These are phyloP conservation scores for Hypholoma sublateritium DNA, from an alignment of 768 basidiomycete species.

Conservation along the genomic window DNA sequence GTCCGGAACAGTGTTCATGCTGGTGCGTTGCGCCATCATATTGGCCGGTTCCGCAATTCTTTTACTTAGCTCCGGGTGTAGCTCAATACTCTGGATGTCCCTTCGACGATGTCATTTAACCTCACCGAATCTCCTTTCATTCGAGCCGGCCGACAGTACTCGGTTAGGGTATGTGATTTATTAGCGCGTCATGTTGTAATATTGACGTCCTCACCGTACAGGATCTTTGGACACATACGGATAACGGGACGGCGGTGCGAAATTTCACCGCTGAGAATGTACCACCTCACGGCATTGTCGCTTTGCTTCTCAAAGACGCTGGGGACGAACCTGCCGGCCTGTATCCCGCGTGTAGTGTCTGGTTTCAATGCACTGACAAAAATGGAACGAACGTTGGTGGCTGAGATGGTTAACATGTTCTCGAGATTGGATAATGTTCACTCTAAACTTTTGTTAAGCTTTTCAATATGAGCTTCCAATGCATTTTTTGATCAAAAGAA, in stretches of 20 bases:
- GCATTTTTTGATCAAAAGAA: too few relatives aligned
- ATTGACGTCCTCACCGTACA: conserved; percentile 20
- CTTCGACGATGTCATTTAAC: conserved; percentile 58
- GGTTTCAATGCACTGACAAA: conserved; percentile 48
- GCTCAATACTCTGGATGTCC: conserved; percentile 59
- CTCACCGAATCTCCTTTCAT: conserved; percentile 72
- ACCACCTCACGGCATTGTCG: conserved; percentile 69
- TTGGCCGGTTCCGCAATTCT: too few relatives aligned
- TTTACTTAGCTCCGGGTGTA: conserved; percentile 17
- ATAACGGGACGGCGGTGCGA: conserved; percentile 66
- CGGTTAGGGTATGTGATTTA: conserved; percentile 49
- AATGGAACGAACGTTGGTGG: conserved; percentile 43
- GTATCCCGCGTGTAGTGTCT: conserved; percentile 51
- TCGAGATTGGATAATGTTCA: too few relatives aligned
- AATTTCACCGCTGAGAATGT: conserved; percentile 53
- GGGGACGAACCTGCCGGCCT: conserved; percentile 63
- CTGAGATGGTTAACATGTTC: conserved; percentile 4
- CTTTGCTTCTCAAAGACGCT: conserved; percentile 63
- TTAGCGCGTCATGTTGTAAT: background rate
- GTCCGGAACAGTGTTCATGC: conserved; percentile 67
- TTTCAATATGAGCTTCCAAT: too few relatives aligned
- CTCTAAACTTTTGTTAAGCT: too few relatives aligned
- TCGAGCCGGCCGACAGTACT: conserved; percentile 61
- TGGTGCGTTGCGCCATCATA: conserved; percentile 36
- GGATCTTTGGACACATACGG: conserved; percentile 74